phyloP scores from a whole-genome alignment of 257 asterid genomes.

The Lycium ferocissimum region DNA sequence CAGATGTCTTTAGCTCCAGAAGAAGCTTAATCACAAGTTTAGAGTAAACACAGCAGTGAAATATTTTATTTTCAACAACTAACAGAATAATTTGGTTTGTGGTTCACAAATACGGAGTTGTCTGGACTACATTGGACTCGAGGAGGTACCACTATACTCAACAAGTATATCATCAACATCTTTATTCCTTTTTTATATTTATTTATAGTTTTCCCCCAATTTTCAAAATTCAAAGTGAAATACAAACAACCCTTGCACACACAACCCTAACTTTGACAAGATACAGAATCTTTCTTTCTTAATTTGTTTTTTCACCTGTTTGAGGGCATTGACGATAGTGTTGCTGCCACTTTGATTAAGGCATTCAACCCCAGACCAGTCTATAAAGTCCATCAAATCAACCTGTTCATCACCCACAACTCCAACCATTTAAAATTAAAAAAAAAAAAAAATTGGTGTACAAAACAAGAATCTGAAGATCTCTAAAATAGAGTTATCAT shows the following conservation, averaged over 20 bases:
- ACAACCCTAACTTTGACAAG: constrained; percentile 8
- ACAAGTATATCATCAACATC: constrained; percentile 6
- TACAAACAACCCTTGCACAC: not conserved
- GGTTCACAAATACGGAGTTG: not conserved
- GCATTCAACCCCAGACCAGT: constrained; percentile 88
- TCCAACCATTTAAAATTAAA: not conserved
- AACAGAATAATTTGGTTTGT: not conserved
- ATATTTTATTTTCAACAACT: not conserved
- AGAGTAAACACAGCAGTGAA: too few species aligned
- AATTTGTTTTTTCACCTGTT: constrained; percentile 50
- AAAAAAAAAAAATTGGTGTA: not conserved
- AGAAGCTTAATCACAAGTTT: too few species aligned
- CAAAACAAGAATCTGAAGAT: not conserved
- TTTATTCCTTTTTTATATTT: not conserved
- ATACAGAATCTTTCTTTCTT: not conserved
- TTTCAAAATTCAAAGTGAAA: not conserved
- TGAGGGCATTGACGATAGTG: constrained; percentile 74
- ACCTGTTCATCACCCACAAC: constrained; percentile 47
- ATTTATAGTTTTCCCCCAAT: not conserved
- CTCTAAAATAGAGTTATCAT: not conserved
- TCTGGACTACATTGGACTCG: not conserved
- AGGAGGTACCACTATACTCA: not conserved
- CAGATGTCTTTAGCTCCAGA: too few species aligned
- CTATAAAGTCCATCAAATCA: constrained; percentile 75
- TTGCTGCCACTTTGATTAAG: constrained; percentile 66